These are phyloP conservation scores for Erigeron philadelphicus DNA, from an alignment of 140 eudicot species.

Conservation along the genomic window DNA sequence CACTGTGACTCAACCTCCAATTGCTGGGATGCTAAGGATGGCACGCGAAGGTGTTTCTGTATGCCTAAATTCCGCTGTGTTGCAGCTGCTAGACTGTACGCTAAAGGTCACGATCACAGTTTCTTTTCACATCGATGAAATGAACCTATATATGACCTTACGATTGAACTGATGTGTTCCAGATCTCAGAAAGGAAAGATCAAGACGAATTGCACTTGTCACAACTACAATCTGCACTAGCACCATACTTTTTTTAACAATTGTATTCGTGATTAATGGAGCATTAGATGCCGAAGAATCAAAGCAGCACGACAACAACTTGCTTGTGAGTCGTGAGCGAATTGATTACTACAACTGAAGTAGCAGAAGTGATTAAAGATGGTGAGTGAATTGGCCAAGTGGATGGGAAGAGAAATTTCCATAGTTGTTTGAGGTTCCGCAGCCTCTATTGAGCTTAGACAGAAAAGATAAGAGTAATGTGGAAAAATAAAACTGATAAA, in stretches of 20 bases:
- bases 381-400: too few species aligned
- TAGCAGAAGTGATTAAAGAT: too few species aligned
- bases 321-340: constrained; percentile 30
- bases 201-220: constrained; percentile 24
- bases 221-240: constrained; percentile 28
- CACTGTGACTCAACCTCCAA: constrained; percentile 54
- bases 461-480: too few species aligned
- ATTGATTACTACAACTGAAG: too few species aligned
- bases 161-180: background rate
- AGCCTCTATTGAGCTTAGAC: too few species aligned
- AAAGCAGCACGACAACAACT: constrained; percentile 46
- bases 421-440: too few species aligned
- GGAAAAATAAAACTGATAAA: too few species aligned
- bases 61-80: constrained; percentile 37
- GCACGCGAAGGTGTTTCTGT: constrained; percentile 43
- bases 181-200: constrained; percentile 37
- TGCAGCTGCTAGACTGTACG: constrained; percentile 41
- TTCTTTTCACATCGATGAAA: background rate
- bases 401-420: too few species aligned
- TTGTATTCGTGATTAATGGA: constrained; percentile 28
- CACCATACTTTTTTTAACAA: constrained; percentile 33
- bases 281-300: constrained; percentile 38
- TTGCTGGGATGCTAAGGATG: constrained; percentile 33
- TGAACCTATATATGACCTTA: background rate
- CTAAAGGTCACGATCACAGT: constrained; percentile 25